Evolutionary conservation across 768 basidiomycete genomes (phyloP).

Genomic region (Hydnomerulius pinastri): DNA sequence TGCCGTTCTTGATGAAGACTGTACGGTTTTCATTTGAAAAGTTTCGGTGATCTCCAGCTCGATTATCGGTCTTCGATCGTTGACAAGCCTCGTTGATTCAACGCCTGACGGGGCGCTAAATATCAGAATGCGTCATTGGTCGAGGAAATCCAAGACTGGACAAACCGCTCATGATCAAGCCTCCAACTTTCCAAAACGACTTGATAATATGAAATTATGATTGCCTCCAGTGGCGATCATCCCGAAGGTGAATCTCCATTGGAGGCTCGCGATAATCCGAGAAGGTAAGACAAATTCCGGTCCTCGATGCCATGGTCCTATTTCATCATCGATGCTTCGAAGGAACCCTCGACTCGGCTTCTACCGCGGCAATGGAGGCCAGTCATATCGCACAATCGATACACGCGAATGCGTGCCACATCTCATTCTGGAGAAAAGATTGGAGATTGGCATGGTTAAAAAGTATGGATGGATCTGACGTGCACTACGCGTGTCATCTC

Average conservation of each 20-base stretch:
- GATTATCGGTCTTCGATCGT: background rate
- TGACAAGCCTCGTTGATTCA: background rate
- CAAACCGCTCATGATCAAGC: too few relatives aligned
- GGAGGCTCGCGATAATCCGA: background rate
- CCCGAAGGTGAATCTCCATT: background rate
- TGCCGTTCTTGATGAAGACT: constrained; percentile 9
- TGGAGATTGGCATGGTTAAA: constrained; percentile 17
- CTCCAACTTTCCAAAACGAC: too few relatives aligned
- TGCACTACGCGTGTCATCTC: constrained; percentile 15
- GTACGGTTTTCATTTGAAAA: constrained; percentile 25
- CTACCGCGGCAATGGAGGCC: constrained; percentile 1
- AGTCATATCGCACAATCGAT: constrained; percentile 7
- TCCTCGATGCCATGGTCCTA: background rate
- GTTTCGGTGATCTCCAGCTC: constrained; percentile 22
- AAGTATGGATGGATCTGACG: constrained; percentile 8
- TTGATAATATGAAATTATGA: too few relatives aligned
- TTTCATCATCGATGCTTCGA: constrained; percentile 5
- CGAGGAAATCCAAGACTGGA: background rate
- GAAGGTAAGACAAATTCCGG: constrained; percentile 3
- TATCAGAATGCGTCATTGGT: background rate
- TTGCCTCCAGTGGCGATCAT: too few relatives aligned
- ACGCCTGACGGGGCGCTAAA: background rate
- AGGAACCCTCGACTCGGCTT: constrained; percentile 7
- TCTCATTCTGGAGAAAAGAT: constrained; percentile 17
- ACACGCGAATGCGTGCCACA: constrained; percentile 22